Conservation (phyloP, 2,329 filamentous ascomycete genomes). For the Fusarium sp. region DNA sequence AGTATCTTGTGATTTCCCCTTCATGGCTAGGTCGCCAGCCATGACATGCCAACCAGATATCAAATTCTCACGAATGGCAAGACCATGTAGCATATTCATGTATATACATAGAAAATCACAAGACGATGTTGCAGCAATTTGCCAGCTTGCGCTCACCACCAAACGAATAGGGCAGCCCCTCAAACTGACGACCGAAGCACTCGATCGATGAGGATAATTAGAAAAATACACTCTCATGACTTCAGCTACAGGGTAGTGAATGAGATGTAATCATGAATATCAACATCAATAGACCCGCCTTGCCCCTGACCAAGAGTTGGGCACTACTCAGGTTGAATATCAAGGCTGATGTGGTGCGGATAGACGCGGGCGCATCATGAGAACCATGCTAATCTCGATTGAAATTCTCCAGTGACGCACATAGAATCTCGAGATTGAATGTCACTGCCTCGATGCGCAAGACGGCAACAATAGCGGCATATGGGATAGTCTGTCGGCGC, state of each 20-base stretch:
- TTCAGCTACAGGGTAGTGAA: conserved; percentile 27
- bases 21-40: neutral
- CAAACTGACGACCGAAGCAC: neutral
- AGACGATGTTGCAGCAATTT: neutral
- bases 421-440: conserved; percentile 18
- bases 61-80: neutral
- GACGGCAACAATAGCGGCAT: conserved; percentile 20
- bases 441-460: conserved; percentile 11
- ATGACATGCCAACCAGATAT: neutral
- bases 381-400: conserved; percentile 20
- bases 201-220: neutral
- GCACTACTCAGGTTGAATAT: conserved; percentile 6
- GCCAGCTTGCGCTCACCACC: neutral
- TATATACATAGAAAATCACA: neutral
- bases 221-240: neutral
- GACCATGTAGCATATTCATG: neutral
- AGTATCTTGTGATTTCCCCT: neutral
- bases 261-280: conserved; percentile 10
- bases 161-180: neutral
- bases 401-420: conserved; percentile 30
- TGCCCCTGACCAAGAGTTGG: conserved; percentile 26
- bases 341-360: conserved; percentile 5
- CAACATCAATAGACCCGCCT: conserved; percentile 14
- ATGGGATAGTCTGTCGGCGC: conserved; percentile 12
- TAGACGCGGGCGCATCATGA: conserved; percentile 1